Conservation (phyloP, 352 stramenopile species). For the Pythium biforme region DNA sequence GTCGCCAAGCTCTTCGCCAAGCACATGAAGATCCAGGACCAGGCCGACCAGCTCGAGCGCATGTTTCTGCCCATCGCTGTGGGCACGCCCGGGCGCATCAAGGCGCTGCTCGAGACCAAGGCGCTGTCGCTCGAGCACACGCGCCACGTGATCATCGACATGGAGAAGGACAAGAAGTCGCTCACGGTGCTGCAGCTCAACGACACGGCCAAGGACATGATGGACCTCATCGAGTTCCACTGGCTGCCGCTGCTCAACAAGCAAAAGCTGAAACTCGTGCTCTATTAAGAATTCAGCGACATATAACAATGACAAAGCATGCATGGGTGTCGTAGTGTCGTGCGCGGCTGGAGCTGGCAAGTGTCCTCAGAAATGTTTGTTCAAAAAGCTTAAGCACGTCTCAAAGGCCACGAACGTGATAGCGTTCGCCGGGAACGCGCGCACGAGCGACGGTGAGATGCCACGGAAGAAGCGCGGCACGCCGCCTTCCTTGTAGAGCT, state of each 20-base stretch:
- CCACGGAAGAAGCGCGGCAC: constrained; percentile 71
- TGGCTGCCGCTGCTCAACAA: constrained; percentile 63
- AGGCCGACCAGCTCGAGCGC: constrained; percentile 77
- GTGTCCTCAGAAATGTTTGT: constrained; percentile 55
- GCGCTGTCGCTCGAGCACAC: constrained; percentile 78
- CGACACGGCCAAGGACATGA: constrained; percentile 78
- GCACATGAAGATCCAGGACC: constrained; percentile 90
- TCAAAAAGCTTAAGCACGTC: constrained; percentile 72
- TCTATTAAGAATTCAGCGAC: constrained; percentile 36
- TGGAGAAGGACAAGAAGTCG: constrained; percentile 88
- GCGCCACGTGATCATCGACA: constrained; percentile 78
- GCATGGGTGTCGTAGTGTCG: not conserved
- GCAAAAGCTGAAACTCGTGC: constrained; percentile 68
- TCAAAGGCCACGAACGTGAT: constrained; percentile 86
- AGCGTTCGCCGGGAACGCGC: constrained; percentile 79
- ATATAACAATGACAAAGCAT: not conserved
- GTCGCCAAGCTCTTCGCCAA: constrained; percentile 97
- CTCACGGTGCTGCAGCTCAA: constrained; percentile 84
- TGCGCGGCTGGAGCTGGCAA: not conserved
- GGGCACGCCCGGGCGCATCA: constrained; percentile 72
- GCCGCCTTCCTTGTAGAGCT: constrained; percentile 72
- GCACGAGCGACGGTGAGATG: constrained; percentile 74
- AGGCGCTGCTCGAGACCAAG: constrained; percentile 76
- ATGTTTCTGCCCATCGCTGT: constrained; percentile 79
- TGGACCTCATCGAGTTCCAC: constrained; percentile 78